Conservation (phyloP, 305 asterid species). For the Coffea humblotiana region DNA sequence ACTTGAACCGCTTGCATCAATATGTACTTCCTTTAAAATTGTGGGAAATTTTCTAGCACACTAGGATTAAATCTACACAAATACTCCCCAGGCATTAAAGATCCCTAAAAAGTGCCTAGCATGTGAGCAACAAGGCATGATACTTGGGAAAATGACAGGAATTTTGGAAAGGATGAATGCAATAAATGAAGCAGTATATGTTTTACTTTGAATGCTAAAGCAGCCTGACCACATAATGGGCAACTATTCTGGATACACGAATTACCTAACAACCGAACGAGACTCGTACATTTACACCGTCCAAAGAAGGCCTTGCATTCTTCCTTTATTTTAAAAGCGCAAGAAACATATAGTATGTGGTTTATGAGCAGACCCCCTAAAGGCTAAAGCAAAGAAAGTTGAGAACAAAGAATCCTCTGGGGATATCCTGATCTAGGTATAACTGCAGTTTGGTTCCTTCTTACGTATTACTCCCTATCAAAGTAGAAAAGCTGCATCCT, state of each 20-base stretch:
- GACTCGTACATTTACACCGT: background rate
- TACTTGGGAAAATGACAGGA: conserved; percentile 9
- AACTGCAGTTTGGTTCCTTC: conserved; percentile 30
- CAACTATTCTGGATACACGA: background rate
- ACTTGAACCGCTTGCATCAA: background rate
- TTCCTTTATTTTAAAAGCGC: background rate
- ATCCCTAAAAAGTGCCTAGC: background rate
- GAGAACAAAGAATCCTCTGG: conserved; percentile 4
- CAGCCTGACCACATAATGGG: background rate
- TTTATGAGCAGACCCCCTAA: conserved; percentile 5
- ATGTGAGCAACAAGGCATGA: background rate
- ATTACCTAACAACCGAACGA: background rate
- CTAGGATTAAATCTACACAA: background rate
- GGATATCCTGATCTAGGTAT: conserved; percentile 19
- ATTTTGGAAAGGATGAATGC: background rate
- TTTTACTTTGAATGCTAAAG: background rate
- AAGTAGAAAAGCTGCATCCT: conserved; percentile 27
- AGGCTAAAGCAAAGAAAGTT: conserved; percentile 1
- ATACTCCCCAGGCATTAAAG: background rate
- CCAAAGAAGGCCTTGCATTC: background rate
- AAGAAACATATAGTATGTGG: background rate
- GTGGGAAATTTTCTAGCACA: background rate
- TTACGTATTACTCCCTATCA: background rate
- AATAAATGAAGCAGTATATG: background rate
- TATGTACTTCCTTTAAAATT: background rate